Base-by-base conservation (phyloP, 768 basidiomycete genomes). In the Royoungia palumana region DNA sequence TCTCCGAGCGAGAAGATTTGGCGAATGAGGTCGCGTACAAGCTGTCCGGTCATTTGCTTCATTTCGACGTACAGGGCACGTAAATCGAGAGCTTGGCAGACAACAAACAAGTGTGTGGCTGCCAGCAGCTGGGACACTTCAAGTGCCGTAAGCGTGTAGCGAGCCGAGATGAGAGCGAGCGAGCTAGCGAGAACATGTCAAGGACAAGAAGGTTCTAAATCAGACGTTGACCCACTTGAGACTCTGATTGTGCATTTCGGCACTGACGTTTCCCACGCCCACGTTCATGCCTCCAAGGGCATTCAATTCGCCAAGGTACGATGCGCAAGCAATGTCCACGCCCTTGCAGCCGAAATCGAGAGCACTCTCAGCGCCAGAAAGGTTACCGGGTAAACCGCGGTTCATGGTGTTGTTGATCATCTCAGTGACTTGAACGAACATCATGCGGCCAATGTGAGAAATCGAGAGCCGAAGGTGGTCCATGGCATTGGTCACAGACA, bases 201-300 rank as follows among this genome's bases (percentile, higher is more conserved):
- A 21, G 17, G 12, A 19, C 19, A 30, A 20, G 1, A 16, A 30
- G 8, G 5, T 12, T 19, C 4, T 10, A 9, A 28, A 21, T 21
- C 10, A 10, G 13, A 22, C 2, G 19, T 14, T 9, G 0, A 72
- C 86, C 51, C 54, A 89, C 87, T 94, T 94, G 67, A 94, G 80
- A 37, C 91, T 87, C 66, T 94, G 91, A 57, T 94, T 94, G 62
- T 91, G 88, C 87, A 92, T 89, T 70, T 94, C 90, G 1, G 90
- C 90, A 2, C 85, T 86, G 59, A 93, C 89, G 41, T 90, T 81
- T 56, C 87, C 85, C 0, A 88, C 89, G 3, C 85, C 86, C 11
- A 93, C 89, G 0, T 91, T 89, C 70, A 81, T 88, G 13, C 65
- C 65, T 5, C 65, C 90, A 21, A 92, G 77, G 60, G 78, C 84